Evolutionary conservation across 768 basidiomycete genomes (phyloP), one percentile per base, ranked within the genome.

Genomic region (Tylopilus cervinicoccineus): DNA sequence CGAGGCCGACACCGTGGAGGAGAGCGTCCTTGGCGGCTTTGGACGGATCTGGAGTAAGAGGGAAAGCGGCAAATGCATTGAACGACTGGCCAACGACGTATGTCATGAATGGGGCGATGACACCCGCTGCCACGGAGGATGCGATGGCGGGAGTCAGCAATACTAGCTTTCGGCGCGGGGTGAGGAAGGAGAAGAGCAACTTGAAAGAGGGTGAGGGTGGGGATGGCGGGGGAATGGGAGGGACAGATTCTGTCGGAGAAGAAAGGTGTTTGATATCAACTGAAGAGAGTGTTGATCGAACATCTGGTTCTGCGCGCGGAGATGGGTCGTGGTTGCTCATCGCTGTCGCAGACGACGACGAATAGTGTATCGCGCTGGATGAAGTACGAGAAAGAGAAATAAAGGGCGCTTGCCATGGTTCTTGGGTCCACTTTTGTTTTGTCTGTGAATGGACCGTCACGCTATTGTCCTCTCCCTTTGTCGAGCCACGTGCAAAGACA

Each of bases 61-160:
- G 75, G 65, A 80, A 88, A 0, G 65, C 61, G 6, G 86, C 77
- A 54, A 93, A 88, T 0, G 80, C 73, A 53, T 86, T 74, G 68
- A 93, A 92, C 1, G 82, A 81, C 43, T 81, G 76, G 31, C 92
- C 91, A 54, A 93, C 72, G 57, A 90, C 79, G 27, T 78, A 71
- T 7, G 91, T 91, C 89, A 93, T 93, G 74, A 86, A 87, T 1
- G 92, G 90, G 0, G 85, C 86, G 45, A 90, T 75, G 27, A 81
- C 79, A 31, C 88, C 86, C 4, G 84, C 76, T 42, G 76, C 70
- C 37, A 85, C 47, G 17, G 90, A 85, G 12, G 81, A 72, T 45
- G 76, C 8, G 48, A 82, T 51, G 6, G 84, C 88, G 4, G 91
- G 91, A 20, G 81, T 40, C 51, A 90, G 72, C 55, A 86, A 72